Conservation (phyloP, 805 yeast genomes). For the Scheffersomyces stipitis region DNA sequence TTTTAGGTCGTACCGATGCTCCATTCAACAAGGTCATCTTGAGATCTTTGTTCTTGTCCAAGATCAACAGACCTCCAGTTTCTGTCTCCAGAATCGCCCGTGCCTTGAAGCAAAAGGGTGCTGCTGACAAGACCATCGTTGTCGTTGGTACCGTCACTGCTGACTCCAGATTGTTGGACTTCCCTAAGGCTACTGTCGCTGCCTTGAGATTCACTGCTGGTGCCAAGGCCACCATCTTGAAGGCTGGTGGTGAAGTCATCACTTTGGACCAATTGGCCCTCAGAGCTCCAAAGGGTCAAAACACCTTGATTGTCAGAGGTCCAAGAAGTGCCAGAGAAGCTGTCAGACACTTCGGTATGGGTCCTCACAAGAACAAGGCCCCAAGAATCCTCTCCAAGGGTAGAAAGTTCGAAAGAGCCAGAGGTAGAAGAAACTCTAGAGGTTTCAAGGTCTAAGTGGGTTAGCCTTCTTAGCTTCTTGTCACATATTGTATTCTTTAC, state of each 20-base stretch:
- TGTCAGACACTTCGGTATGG: slow-evolving; percentile 99
- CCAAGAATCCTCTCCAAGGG: slow-evolving; percentile 97
- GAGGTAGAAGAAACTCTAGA: slow-evolving; percentile 99
- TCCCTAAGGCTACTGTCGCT: slow-evolving; percentile 98
- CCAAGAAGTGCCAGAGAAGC: slow-evolving; percentile 99
- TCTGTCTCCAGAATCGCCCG: slow-evolving; percentile 88
- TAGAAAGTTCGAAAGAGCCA: slow-evolving; percentile 99
- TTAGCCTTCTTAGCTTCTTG: slow-evolving; percentile 6
- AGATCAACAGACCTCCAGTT: slow-evolving; percentile 99
- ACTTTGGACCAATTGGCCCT: slow-evolving; percentile 98
- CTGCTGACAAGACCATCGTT: slow-evolving; percentile 89
- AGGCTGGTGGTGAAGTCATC: slow-evolving; percentile 99
- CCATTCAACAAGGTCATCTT: slow-evolving; percentile 97
- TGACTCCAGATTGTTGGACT: slow-evolving; percentile 88
- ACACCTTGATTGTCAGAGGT: slow-evolving; percentile 98
- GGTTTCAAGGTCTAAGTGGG: slow-evolving; percentile 97
- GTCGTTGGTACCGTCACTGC: slow-evolving; percentile 99
- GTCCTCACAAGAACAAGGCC: slow-evolving; percentile 99
- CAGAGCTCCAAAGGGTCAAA: slow-evolving; percentile 99
- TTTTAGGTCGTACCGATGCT: slow-evolving; percentile 94
- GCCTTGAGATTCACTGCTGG: slow-evolving; percentile 99
- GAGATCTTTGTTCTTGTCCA: slow-evolving; percentile 92
- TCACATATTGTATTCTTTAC: too few relatives aligned
- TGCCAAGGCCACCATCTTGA: slow-evolving; percentile 95
- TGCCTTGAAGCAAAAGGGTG: slow-evolving; percentile 78